Evolutionary conservation across 2,329 filamentous ascomycete genomes (phyloP).

Genomic region (Alternaria longipes): DNA sequence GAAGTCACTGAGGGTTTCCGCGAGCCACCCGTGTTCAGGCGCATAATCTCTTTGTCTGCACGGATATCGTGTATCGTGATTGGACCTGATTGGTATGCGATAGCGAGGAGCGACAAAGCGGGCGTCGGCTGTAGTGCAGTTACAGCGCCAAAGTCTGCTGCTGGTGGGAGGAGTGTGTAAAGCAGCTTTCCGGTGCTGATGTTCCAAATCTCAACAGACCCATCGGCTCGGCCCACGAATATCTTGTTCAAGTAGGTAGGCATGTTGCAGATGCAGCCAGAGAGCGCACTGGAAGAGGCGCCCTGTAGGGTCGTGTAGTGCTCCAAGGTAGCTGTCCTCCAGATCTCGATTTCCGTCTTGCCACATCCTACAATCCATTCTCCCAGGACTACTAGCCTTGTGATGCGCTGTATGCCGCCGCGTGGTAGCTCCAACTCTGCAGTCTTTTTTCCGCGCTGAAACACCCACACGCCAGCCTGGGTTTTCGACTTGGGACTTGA

Average conservation of each 20-base stretch:
- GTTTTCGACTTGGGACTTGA: constrained; percentile 66
- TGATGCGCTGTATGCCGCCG: constrained; percentile 74
- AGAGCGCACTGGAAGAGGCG: constrained; percentile 72
- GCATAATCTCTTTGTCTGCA: constrained; percentile 76
- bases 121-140: constrained; percentile 86
- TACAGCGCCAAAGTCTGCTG: constrained; percentile 77
- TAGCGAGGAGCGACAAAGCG: constrained; percentile 83
- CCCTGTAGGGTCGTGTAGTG: constrained; percentile 84
- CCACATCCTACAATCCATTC: constrained; percentile 89
- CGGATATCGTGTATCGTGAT: constrained; percentile 84
- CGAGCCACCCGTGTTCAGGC: constrained; percentile 71
- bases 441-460: constrained; percentile 87
- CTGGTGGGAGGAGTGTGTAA: constrained; percentile 84
- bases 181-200: constrained; percentile 89
- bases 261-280: constrained; percentile 83
- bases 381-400: constrained; percentile 82
- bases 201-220: constrained; percentile 97
- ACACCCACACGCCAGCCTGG: constrained; percentile 82
- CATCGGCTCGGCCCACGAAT: constrained; percentile 86
- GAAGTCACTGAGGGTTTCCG: constrained; percentile 73
- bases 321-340: constrained; percentile 83
- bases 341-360: constrained; percentile 80
- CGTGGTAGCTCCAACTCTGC: constrained; percentile 75
- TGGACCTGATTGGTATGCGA: constrained; percentile 83
- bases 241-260: constrained; percentile 97